Evolutionary conservation across 176 grass and related monocot genomes (phyloP), one percentile per base, ranked within the genome.

Genomic region (Metroxylon sagu): DNA sequence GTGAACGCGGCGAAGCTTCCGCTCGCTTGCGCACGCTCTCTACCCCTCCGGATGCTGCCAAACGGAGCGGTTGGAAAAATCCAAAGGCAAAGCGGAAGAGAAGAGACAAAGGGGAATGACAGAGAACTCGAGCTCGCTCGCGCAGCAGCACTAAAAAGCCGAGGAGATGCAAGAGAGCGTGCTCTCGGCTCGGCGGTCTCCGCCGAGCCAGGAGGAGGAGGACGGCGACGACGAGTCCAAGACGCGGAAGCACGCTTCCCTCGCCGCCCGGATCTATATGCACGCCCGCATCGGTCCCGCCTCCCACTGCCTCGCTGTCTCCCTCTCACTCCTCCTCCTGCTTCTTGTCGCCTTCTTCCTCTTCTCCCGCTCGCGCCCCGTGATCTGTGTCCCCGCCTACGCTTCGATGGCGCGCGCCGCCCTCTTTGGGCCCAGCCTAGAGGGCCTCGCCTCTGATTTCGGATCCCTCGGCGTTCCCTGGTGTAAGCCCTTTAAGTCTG

Each of bases 391-490:
- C 77, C 60, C 92, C 55, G 21, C 83, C 35, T 69, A 74, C 66
- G 75, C 35, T 72, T 60, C 75, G 21, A 64, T 68, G 23, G 5
- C 66, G 72, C 35, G 76, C 68, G 70, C 83, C 18, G 69, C 65
- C 4, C 60, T 66, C 64, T 72, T 76, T 27, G 25, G 25, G 2
- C 52, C 19, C 10, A 26, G 66, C 29, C 65, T 82, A 14, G 79
- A 82, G 54, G 73, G 79, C 21, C 69, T 82, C 17, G 84, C 92
- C 61, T 85, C 87, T 23, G 92, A 97, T 48, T 97, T 97, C 23
- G 92, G 87, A 15, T 79, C 78, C 59, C 83, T 97, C 76, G 92
- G 92, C 56, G 92, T 91, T 25, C 92, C 92, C 16, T 85, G 78
- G 87, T 97, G 92, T 95, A 95, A 79, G 89, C 68, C 26, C 59